These are phyloP conservation scores for Ceratocystis alfenasii DNA, from an alignment of 2,329 filamentous ascomycete genomes.

Conservation along the genomic window DNA sequence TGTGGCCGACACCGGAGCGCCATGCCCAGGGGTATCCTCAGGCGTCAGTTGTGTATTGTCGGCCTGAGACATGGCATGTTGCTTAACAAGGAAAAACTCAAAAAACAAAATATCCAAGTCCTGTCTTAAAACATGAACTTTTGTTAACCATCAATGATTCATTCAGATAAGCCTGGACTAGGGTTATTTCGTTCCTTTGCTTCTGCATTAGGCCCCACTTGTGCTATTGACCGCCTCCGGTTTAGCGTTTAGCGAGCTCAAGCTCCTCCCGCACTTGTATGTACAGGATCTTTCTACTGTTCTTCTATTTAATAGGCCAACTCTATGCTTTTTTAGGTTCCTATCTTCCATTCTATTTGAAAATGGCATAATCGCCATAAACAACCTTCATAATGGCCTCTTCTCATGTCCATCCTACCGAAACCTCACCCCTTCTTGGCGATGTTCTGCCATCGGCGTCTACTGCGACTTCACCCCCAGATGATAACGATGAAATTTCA, in stretches of 20 bases:
- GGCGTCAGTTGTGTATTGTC: too few relatives aligned
- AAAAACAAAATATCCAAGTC: too few relatives aligned
- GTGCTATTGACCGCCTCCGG: too few relatives aligned
- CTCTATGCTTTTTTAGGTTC: background rate
- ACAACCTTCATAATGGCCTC: background rate
- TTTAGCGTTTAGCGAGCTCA: too few relatives aligned
- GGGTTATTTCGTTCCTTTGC: too few relatives aligned
- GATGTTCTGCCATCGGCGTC: background rate
- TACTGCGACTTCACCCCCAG: background rate
- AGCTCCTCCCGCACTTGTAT: background rate
- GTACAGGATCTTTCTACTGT: background rate
- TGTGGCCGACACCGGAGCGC: background rate
- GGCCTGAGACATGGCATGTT: too few relatives aligned
- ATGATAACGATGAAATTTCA: conserved; percentile 35
- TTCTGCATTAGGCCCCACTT: too few relatives aligned
- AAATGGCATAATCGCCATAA: background rate
- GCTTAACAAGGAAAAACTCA: too few relatives aligned
- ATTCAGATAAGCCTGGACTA: too few relatives aligned
- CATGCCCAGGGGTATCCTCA: too few relatives aligned
- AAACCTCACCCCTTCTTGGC: conserved; percentile 18
- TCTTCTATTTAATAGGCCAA: background rate
- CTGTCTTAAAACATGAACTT: too few relatives aligned
- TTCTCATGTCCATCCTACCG: background rate
- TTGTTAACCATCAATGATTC: too few relatives aligned
- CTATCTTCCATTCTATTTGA: background rate